Base-by-base conservation (phyloP, 768 basidiomycete genomes). In the Rhodosporidiobolus odoratus region DNA sequence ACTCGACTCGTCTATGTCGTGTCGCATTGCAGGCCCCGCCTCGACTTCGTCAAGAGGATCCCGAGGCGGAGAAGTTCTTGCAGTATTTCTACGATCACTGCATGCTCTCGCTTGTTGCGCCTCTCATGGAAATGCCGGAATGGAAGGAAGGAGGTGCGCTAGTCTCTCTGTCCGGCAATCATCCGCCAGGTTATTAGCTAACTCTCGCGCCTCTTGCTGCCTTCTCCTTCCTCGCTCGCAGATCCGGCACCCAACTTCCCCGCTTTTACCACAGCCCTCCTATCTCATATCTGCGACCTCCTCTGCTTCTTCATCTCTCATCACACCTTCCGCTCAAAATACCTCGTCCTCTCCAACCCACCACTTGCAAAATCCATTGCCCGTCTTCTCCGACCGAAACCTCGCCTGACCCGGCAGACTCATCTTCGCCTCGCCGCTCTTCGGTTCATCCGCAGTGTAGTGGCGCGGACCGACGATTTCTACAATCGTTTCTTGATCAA, bases 71-170 rank as follows among this genome's bases (percentile, higher is more conserved):
- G 79, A 85, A 87, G 66, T 99, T 93, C 82, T 83, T 94, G 77
- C 89, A 93, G 47, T 91, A 92, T 79, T 95, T 97, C 80, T 97
- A 97, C 82, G 91, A 92, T 79, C 83, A 85, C 74, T 91, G 89
- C 78, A 82, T 88, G 69, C 81, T 84, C n/a, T 83, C 84, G n/a
- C 81, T 99, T 60, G 88, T 92, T 81, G 86, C 85, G 78, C 94
- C 96, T 9, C 81, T 96, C 52, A 78, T 79, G n/a, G 81, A 91
- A 65, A 81, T 96, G 34, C 53, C 81, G 3, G 56, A 67, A 48
- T 58, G 63, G 6, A 37, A n/a, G 6, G 41, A 41, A 1, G 3
- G 30, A 3, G 61, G 62, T 72, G 10, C 30, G 66, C 45, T 16
- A 38, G 2, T n/a, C 17, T 34, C 23, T 50, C 21, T n/a, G 9